phyloP scores from a whole-genome alignment of 768 basidiomycete genomes.

The Fibroporia radiculosa region DNA sequence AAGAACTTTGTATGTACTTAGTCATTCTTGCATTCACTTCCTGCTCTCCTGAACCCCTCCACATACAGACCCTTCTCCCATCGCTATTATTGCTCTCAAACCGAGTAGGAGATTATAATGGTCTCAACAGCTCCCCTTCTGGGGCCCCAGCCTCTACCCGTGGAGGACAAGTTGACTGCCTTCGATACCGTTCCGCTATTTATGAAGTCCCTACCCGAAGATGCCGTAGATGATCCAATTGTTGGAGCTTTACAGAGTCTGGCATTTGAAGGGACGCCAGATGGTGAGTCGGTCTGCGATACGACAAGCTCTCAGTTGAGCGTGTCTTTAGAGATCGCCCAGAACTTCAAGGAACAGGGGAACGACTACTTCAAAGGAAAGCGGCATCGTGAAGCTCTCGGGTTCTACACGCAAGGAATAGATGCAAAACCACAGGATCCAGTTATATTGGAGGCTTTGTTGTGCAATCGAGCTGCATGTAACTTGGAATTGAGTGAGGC shows the following conservation, averaged over 20 bases:
- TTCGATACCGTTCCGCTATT: slow-evolving; percentile 80
- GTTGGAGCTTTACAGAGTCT: slow-evolving; percentile 82
- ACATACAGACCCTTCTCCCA: too few species aligned
- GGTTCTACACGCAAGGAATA: slow-evolving; percentile 87
- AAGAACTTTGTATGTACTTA: too few species aligned
- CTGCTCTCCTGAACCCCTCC: too few species aligned
- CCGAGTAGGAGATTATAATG: too few species aligned
- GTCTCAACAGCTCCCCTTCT: too few species aligned
- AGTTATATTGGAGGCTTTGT: slow-evolving; percentile 52
- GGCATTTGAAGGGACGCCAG: slow-evolving; percentile 83
- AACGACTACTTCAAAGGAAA: slow-evolving; percentile 91
- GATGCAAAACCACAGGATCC: slow-evolving; percentile 72
- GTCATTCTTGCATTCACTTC: too few species aligned
- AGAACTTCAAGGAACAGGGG: slow-evolving; percentile 91
- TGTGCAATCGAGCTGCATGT: slow-evolving; percentile 89
- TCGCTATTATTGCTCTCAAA: too few species aligned
- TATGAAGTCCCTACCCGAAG: slow-evolving; percentile 84
- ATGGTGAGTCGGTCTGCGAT: slow-evolving; percentile 47
- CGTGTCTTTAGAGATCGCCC: slow-evolving; percentile 61
- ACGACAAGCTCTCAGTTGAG: not conserved
- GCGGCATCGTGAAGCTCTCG: slow-evolving; percentile 77
- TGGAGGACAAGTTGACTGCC: slow-evolving; percentile 31
- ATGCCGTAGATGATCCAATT: slow-evolving; percentile 47
- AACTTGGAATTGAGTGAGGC: slow-evolving; percentile 79
- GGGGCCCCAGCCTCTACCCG: slow-evolving; percentile 17